A percentile compares a stretch with the other conserved stretches of the same genome.
These are phyloP conservation scores for Colletotrichum liaoningense DNA, from an alignment of 2,329 filamentous ascomycete genomes.

Conservation along the genomic window DNA sequence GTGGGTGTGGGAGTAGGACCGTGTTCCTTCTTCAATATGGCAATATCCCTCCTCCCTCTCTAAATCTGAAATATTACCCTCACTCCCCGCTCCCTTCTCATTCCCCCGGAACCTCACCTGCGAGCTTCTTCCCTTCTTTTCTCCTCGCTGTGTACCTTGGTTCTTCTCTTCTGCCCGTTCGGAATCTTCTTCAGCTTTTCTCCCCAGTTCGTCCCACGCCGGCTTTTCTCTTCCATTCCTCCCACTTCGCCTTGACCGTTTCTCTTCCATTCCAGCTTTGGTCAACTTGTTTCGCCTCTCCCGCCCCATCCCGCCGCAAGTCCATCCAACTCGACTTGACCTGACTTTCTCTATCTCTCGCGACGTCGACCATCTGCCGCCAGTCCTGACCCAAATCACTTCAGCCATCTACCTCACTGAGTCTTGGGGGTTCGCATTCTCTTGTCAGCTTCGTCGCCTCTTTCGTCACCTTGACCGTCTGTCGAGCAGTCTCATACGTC, in stretches of 20 bases:
- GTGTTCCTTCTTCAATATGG: slow-evolving; percentile 7
- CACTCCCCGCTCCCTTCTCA: slow-evolving; percentile 13
- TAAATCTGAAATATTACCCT: slow-evolving; percentile 3
- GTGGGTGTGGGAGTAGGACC: background rate
- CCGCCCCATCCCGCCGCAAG: background rate
- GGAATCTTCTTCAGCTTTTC: background rate
- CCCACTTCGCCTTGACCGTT: background rate
- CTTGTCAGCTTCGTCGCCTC: background rate
- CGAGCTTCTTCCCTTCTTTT: slow-evolving; percentile 26
- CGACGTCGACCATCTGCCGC: background rate
- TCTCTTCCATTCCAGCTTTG: slow-evolving; percentile 13
- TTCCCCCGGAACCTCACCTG: slow-evolving; percentile 13
- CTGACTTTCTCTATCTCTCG: background rate
- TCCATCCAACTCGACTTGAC: background rate
- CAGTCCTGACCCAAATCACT: background rate
- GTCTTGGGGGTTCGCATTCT: background rate
- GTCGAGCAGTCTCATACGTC: background rate
- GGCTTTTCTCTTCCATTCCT: slow-evolving; percentile 14
- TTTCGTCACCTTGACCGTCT: background rate
- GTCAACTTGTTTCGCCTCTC: background rate
- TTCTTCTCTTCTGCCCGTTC: slow-evolving; percentile 1
- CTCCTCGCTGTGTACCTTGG: slow-evolving; percentile 1
- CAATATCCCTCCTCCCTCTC: slow-evolving; percentile 19
- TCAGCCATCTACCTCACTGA: background rate
- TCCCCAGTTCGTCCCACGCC: background rate